These are phyloP conservation scores for Phlebiopsis gigantea DNA, from an alignment of 768 basidiomycete genomes.

Conservation along the genomic window DNA sequence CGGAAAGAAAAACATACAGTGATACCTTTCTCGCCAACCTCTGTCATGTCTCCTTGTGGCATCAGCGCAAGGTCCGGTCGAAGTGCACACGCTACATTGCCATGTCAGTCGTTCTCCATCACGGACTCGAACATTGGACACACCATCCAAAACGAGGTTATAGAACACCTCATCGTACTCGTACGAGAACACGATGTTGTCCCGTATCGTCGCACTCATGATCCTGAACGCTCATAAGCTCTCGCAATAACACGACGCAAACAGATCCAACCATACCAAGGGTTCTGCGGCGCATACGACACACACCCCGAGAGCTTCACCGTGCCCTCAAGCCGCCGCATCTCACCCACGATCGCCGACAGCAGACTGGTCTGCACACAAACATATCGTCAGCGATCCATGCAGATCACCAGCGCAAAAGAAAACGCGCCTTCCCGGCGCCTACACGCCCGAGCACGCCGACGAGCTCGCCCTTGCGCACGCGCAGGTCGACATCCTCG, in stretches of 20 bases:
- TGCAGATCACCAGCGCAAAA: conserved; percentile 31
- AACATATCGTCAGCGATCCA: background rate
- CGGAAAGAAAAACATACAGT: background rate
- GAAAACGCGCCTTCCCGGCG: conserved; percentile 88
- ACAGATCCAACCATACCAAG: conserved; percentile 52
- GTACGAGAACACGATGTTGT: conserved; percentile 92
- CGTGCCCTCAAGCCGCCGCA: conserved; percentile 71
- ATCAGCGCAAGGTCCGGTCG: conserved; percentile 74
- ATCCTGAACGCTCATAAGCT: conserved; percentile 51
- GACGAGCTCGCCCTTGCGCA: conserved; percentile 80
- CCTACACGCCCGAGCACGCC: conserved; percentile 88
- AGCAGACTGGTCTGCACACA: conserved; percentile 65
- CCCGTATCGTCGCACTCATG: conserved; percentile 77
- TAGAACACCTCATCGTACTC: conserved; percentile 85
- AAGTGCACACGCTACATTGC: conserved; percentile 70
- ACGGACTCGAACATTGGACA: conserved; percentile 17
- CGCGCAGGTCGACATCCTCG: conserved; percentile 68
- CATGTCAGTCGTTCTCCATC: conserved; percentile 1
- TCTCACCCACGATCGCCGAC: conserved; percentile 83
- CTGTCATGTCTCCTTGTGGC: conserved; percentile 76
- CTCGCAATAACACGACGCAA: background rate
- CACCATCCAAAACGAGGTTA: conserved; percentile 71
- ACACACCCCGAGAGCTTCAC: conserved; percentile 65
- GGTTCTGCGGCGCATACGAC: conserved; percentile 83
- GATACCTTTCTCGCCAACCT: conserved; percentile 80